A percentile compares a stretch with the other conserved stretches of the same genome.
Conservation (phyloP, 352 stramenopile species). For the Blastocystis sp. region DNA sequence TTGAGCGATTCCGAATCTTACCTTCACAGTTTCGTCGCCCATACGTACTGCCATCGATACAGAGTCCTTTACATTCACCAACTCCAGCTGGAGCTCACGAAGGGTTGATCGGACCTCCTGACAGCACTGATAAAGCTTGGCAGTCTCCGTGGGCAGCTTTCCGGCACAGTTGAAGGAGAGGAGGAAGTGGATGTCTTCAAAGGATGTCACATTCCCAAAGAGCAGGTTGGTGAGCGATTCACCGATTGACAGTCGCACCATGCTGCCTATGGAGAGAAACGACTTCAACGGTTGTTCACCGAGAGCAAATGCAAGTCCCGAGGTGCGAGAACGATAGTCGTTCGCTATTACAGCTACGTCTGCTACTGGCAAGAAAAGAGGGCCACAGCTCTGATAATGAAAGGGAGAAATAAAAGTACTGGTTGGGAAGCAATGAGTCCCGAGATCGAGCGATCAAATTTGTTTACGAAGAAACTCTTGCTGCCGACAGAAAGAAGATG, state of each 20-base stretch:
- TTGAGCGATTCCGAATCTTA: background rate
- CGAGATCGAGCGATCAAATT: conserved; percentile 94
- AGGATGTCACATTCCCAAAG: conserved; percentile 84
- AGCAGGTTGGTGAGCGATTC: conserved; percentile 97
- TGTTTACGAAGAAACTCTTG: conserved; percentile 92
- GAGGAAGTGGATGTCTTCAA: conserved; percentile 93
- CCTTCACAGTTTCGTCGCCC: conserved; percentile 87
- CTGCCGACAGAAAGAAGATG: conserved; percentile 89
- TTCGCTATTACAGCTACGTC: conserved; percentile 94
- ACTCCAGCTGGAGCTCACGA: conserved; percentile 85
- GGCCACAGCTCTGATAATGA: conserved; percentile 85
- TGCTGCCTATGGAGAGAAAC: conserved; percentile 84
- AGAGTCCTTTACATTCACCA: conserved; percentile 98
- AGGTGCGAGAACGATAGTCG: conserved; percentile 83
- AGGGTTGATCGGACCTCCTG: conserved; percentile 87
- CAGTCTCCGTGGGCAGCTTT: conserved; percentile 94
- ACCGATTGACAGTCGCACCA: conserved; percentile 89
- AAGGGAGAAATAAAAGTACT: background rate
- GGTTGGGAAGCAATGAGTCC: conserved; percentile 92
- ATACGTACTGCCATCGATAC: conserved; percentile 92
- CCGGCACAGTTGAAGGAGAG: conserved; percentile 99
- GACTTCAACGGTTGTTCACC: conserved; percentile 94
- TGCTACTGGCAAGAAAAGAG: conserved; percentile 88
- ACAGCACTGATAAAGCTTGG: conserved; percentile 96
- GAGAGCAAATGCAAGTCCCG: conserved; percentile 86